Evolutionary conservation across 2,329 filamentous ascomycete genomes (phyloP), one percentile per base, ranked within the genome.

Genomic region (Beauveria varroae): DNA sequence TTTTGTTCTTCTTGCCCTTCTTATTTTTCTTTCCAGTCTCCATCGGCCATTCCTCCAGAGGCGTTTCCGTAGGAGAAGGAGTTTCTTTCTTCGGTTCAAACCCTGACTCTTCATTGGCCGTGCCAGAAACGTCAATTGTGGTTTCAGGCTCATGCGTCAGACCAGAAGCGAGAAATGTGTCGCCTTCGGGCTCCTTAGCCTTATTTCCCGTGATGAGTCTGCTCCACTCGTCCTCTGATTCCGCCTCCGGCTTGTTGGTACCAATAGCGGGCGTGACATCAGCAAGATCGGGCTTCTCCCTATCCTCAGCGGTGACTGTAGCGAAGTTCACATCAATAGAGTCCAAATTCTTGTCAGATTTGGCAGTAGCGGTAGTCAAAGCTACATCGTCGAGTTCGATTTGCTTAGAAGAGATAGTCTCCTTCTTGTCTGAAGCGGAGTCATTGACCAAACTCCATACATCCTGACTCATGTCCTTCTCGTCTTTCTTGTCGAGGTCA

Each of bases 401-500:
- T 8, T 41, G 18, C 24, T 37, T 52, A 18, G 57, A 22, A 53
- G 20, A 34, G 26, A 12, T 16, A n/a, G 26, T 16, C 2, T 51
- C 59, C 9, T 55, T 34, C 2, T 28, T 28, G 1, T 56, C 52
- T 3, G 43, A 24, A 18, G n/a, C 43, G 41, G 49, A 28, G 8
- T 59, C 50, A 10, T 37, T 63, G 53, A 26, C 66, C 63, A 43
- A 20, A 9, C 66, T 66, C 50, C 46, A 63, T 26, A 51, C 52
- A 24, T 56, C 61, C 41, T 54, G 58, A 8, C 61, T 63, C 44
- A 68, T 74, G 51, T 69, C 72, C 64, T 73, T 73, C 57, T 69
- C 66, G 64, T 74, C 72, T 63, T 73, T 73, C 57, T 70, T 73
- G 60, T 72, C 74, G 34, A 66, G 46, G 18, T 64, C 51, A 40